Conservation (phyloP, 768 basidiomycete genomes). For the Termitomyces eurrhizus region DNA sequence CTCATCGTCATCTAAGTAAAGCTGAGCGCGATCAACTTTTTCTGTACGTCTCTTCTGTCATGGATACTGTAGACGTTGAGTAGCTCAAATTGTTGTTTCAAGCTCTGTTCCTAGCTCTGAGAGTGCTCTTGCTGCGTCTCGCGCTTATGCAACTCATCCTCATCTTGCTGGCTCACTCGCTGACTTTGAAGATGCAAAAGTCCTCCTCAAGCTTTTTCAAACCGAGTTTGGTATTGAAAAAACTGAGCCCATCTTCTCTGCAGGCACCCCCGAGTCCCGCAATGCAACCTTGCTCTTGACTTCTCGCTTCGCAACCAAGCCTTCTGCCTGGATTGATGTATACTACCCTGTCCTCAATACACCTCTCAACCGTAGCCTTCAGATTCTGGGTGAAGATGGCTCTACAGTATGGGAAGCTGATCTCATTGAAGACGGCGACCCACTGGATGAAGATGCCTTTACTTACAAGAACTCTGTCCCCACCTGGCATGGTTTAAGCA, state of each 20-base stretch:
- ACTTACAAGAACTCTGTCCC: slow-evolving; percentile 65
- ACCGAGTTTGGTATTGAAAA: slow-evolving; percentile 51
- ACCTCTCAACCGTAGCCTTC: slow-evolving; percentile 62
- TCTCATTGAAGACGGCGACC: slow-evolving; percentile 66
- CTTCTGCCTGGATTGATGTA: slow-evolving; percentile 77
- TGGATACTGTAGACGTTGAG: background rate
- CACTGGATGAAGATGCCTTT: slow-evolving; percentile 67
- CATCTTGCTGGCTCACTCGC: slow-evolving; percentile 67
- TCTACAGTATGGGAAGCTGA: slow-evolving; percentile 62
- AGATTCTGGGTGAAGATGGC: slow-evolving; percentile 59
- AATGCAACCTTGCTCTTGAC: slow-evolving; percentile 60
- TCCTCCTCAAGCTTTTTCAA: slow-evolving; percentile 66
- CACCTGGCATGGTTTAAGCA: slow-evolving; percentile 85
- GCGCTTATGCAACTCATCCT: slow-evolving; percentile 59
- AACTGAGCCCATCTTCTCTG: slow-evolving; percentile 58
- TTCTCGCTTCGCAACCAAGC: slow-evolving; percentile 35
- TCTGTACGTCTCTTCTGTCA: slow-evolving; percentile 14
- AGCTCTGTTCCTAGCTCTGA: slow-evolving; percentile 55
- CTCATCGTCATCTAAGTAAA: slow-evolving; percentile 6
- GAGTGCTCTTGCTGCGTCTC: slow-evolving; percentile 56
- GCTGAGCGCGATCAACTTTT: slow-evolving; percentile 19
- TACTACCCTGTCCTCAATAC: slow-evolving; percentile 91
- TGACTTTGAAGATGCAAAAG: slow-evolving; percentile 61
- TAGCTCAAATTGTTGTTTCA: background rate
- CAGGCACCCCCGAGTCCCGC: slow-evolving; percentile 65